Evolutionary conservation across 768 basidiomycete species (phyloP).

Genomic region (Leucocoprinus sp.): DNA sequence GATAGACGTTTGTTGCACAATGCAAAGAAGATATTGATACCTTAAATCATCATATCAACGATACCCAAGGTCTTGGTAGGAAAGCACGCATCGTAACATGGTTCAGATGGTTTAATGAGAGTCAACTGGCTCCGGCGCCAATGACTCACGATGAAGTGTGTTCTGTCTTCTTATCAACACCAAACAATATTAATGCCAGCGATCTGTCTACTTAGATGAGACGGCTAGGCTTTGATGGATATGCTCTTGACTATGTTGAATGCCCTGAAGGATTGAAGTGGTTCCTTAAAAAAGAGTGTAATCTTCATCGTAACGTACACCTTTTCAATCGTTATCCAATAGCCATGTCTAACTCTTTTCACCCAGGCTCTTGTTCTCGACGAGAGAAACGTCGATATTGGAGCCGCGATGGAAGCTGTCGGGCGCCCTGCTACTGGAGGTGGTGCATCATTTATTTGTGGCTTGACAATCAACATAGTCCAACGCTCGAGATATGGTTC

Average conservation of each 20-base stretch:
- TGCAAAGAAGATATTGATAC: constrained; percentile 72
- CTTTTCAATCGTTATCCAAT: neutral
- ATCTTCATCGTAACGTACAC: constrained; percentile 67
- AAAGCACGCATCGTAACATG: constrained; percentile 56
- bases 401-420: constrained; percentile 52
- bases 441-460: constrained; percentile 57
- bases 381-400: constrained; percentile 39
- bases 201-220: constrained; percentile 39
- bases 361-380: constrained; percentile 57
- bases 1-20: constrained; percentile 79
- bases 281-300: constrained; percentile 56
- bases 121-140: constrained; percentile 38
- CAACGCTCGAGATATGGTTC: constrained; percentile 67
- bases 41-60: constrained; percentile 63
- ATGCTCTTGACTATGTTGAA: constrained; percentile 72
- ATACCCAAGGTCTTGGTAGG: constrained; percentile 45
- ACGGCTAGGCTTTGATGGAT: constrained; percentile 66
- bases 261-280: constrained; percentile 69
- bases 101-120: constrained; percentile 43
- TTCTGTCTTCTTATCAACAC: constrained; percentile 6
- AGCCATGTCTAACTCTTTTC: neutral
- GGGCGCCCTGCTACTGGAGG: constrained; percentile 36
- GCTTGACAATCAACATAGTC: constrained; percentile 49
- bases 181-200: neutral
- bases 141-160: constrained; percentile 53